A percentile compares a stretch with the other conserved stretches of the same genome.
phyloP scores from a whole-genome alignment of 129 eudicot species.

The Scalesia atractyloides region DNA sequence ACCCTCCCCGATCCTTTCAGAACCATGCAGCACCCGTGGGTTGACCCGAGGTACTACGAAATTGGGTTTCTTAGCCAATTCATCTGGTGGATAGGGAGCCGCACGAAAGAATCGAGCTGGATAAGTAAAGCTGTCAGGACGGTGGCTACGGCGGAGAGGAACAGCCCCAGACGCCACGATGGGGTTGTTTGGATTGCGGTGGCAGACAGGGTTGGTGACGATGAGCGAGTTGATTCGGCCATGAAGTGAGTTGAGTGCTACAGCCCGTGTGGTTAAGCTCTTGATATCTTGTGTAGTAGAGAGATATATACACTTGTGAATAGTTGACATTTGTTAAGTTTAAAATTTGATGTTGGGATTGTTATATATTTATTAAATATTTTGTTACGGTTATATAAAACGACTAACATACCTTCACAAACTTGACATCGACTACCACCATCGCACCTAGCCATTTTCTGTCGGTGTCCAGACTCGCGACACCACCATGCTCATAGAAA shows the following conservation, averaged over 20 bases:
- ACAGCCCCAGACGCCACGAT: constrained; percentile 34
- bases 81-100: constrained; percentile 50
- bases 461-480: no score
- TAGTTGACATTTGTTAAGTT: not conserved
- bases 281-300: not conserved
- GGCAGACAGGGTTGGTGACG: constrained; percentile 9
- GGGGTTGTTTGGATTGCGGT: constrained; percentile 7
- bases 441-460: no score
- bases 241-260: not conserved
- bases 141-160: constrained; percentile 34
- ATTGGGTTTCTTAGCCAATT: constrained; percentile 35
- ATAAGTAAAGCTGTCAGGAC: constrained; percentile 36
- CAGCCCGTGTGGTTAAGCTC: not conserved
- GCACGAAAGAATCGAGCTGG: constrained; percentile 68
- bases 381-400: no score
- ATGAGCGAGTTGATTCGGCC: constrained; percentile 30
- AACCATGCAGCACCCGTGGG: constrained; percentile 42
- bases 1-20: constrained; percentile 64
- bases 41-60: constrained; percentile 39
- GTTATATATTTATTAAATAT: no score
- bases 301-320: not conserved
- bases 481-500: no score
- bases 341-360: no score
- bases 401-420: no score
- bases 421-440: no score